Base-by-base conservation (phyloP, 2,329 filamentous ascomycete genomes). In the Didymella keratinophila region DNA sequence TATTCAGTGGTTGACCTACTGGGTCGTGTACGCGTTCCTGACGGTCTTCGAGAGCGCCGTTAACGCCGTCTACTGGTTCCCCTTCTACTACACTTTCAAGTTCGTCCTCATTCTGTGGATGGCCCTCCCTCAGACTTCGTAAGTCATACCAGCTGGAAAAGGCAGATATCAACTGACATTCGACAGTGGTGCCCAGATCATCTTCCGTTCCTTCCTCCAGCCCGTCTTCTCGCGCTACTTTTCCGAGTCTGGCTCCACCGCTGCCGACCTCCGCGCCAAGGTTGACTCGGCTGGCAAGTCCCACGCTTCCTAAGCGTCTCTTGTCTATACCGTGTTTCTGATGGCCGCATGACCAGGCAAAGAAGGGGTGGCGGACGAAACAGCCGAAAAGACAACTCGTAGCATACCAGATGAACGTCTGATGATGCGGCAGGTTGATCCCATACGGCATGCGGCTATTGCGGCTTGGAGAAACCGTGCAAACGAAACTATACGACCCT, bases 71-170 rank as follows among this genome's bases (percentile, higher is more conserved):
- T 95, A 95, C 86, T 96, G 91, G 91, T 92, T 96, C 84, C 90
- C 95, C 76, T 99, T 99, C 84, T 99, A 99, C 90, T 99, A 92
- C 82, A 94, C 93, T 78, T 98, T 99, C 90, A 99, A 99, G 87
- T 97, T 99, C 78, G 84, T 96, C 76, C 90, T 98, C 79, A 86
- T 98, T 73, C 89, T 99, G 78, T 99, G 95, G 95, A 93, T 99
- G 83, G 89, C 94, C 71, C 92, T 99, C 74, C 95, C 95, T 79
- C 86, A 91, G 80, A 97, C 96, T 84, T 84, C 85, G 94, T 97
- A 89, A 78, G 89, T 83, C 42, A 41, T 18, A 30, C 8, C 3
- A 7, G 2, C 14, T 25, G 25, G 21, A 32, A 25, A n/a, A 12
- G 71, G 76, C 65, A 64, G 30, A 64, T 42, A 25, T n/a, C 23